Percentiles rank a stretch among this genome's conserved stretches.
Evolutionary conservation across 768 basidiomycete genomes (phyloP).

Genomic region (Tulasnella sp.): DNA sequence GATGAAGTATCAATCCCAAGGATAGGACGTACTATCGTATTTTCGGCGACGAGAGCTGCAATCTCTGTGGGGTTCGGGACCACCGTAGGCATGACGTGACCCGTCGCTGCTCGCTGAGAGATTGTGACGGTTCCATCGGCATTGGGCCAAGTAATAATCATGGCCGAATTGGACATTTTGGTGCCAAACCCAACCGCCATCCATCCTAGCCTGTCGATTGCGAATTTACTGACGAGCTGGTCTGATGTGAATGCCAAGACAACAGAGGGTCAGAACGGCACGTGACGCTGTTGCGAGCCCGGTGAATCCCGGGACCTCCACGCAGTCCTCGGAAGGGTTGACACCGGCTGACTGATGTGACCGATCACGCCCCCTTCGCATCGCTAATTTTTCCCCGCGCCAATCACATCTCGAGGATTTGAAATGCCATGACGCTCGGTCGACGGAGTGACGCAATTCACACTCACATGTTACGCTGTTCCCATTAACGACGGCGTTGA

Average conservation of each 20-base stretch:
- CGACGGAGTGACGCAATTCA: no score
- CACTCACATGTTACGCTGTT: not conserved
- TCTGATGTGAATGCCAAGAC: not conserved
- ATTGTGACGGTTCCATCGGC: slow-evolving; percentile 52
- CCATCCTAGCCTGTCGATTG: not conserved
- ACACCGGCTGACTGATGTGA: not conserved
- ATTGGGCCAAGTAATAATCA: slow-evolving; percentile 30
- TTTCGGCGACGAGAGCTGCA: slow-evolving; percentile 36
- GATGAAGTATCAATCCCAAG: slow-evolving; percentile 25
- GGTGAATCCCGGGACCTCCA: not conserved
- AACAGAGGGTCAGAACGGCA: not conserved
- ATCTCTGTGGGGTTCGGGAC: slow-evolving; percentile 45
- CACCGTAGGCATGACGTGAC: slow-evolving; percentile 50
- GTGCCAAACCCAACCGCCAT: not conserved
- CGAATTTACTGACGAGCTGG: not conserved
- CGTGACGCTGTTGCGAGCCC: not conserved
- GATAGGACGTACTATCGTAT: slow-evolving; percentile 39
- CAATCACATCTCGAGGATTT: not conserved
- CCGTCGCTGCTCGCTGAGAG: slow-evolving; percentile 51
- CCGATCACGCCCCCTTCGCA: not conserved
- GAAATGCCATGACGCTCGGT: not conserved
- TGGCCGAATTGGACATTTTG: not conserved
- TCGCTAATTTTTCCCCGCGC: not conserved
- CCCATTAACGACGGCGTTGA: not conserved
- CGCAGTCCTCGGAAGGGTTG: not conserved